Percentiles rank a stretch among this genome's conserved stretches.
Conservation (phyloP, 2,329 filamentous ascomycete species). For the Fusarium nematophilum region DNA sequence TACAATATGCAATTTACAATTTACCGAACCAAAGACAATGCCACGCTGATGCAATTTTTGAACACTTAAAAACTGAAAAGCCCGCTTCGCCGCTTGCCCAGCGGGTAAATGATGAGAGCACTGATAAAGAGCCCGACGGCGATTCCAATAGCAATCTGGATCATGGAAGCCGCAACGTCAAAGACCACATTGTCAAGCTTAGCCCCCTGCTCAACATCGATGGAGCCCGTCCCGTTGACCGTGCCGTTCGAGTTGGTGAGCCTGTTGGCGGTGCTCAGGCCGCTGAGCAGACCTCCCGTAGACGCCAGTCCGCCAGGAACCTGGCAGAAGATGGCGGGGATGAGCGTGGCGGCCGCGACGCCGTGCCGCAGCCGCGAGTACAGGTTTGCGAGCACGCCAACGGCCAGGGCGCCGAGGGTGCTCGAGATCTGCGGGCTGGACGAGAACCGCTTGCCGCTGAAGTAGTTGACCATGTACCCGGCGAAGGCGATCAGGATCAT, state of each 20-base stretch:
- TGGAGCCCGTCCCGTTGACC: slow-evolving; percentile 51
- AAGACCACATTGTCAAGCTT: slow-evolving; percentile 54
- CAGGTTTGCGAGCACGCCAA: slow-evolving; percentile 81
- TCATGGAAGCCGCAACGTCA: slow-evolving; percentile 61
- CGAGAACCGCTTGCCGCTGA: slow-evolving; percentile 72
- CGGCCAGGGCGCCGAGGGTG: slow-evolving; percentile 79
- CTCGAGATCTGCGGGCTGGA: slow-evolving; percentile 81
- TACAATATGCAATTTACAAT: slow-evolving; percentile 1
- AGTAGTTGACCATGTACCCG: slow-evolving; percentile 83
- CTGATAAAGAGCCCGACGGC: slow-evolving; percentile 63
- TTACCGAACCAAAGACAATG: neutral
- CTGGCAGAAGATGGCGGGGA: slow-evolving; percentile 61
- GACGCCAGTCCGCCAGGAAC: slow-evolving; percentile 61
- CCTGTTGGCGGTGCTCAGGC: slow-evolving; percentile 56
- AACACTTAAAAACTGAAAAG: slow-evolving; percentile 58
- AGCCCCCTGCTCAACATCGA: slow-evolving; percentile 34
- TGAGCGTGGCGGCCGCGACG: slow-evolving; percentile 59
- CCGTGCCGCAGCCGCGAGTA: slow-evolving; percentile 72
- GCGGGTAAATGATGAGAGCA: slow-evolving; percentile 60
- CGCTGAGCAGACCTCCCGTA: slow-evolving; percentile 59
- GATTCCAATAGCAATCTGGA: slow-evolving; percentile 64
- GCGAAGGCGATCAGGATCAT: slow-evolving; percentile 80
- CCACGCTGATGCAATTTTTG: slow-evolving; percentile 16
- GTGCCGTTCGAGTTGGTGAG: slow-evolving; percentile 52
- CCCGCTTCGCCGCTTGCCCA: slow-evolving; percentile 62